Evolutionary conservation across 352 stramenopile genomes (phyloP), one percentile per base, ranked within the genome.

Genomic region (Phytophthora aleatoria): DNA sequence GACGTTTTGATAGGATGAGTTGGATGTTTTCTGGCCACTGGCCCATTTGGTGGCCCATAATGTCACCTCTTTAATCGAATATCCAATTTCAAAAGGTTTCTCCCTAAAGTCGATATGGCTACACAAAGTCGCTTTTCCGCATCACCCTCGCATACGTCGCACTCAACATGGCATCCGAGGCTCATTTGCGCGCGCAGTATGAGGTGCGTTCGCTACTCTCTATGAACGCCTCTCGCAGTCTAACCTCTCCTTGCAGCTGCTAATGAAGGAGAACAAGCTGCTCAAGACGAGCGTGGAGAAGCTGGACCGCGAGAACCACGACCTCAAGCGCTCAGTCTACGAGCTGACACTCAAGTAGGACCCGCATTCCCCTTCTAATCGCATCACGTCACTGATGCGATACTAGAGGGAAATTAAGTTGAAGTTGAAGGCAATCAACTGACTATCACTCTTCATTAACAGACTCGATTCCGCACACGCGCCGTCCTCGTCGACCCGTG

Each of bases 281-380:
- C 84, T 95, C 36, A 92, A 90, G 69, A 77, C 79, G 53, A 85
- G 57, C 57, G 79, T 94, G 27, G 89, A 95, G 43, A 92, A 91
- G 57, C 79, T 96, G 41, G 89, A 96, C 70, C 76, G 65, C 28
- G 89, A 96, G 74, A 96, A 96, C 73, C 83, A 90, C 74, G 89
- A 96, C 71, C 84, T 96, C 61, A 96, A 96, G 77, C 82, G 85
- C 64, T 96, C 89, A n/a, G 89, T 96, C 42, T 96, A 91, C 62
- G 89, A 96, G 72, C 79, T 96, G 50, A 94, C 83, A 30, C 82
- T 95, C 76, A 95, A 93, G 87, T 95, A 63, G 1, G 47, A 27
- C 39, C n/a, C 57, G 38, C 33, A 54, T 63, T 54, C 41, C 7
- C 44, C 35, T 52, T 67, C 35, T 53, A 65, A 24, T 45, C 3